Base-by-base conservation (phyloP, 2,329 filamentous ascomycete genomes). In the Ophiostoma himal-ulmi region DNA sequence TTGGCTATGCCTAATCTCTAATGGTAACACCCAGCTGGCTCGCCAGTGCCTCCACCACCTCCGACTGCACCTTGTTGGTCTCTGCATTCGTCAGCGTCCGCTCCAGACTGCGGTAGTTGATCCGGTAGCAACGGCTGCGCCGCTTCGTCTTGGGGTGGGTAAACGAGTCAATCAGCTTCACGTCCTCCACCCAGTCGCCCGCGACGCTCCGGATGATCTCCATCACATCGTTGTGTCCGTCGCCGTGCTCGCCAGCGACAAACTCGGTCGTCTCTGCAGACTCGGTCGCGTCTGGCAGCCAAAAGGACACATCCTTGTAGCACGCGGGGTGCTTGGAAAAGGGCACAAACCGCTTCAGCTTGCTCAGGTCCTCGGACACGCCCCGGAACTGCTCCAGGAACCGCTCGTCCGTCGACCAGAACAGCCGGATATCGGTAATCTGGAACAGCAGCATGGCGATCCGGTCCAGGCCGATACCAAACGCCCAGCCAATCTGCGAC, bases 391-490 rank as follows among this genome's bases (percentile, higher is more conserved):
- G 95, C 13, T 82, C 83, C n/a, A 96, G 81, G 81, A 99, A 99
- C 10, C 95, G 88, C 75, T 85, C 77, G 78, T 99, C 95, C 70
- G 84, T 83, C 41, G 92, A 96, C 95, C 95, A 99, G 82, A 99
- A 98, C 5, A 98, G 88, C 14, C 95, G 90, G 75, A 99, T 99
- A 77, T 99, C 95, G 0, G 94, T 93, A 71, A 99, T 96, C 71
- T 92, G 90, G 83, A 97, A 99, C 34, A 99, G 87, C 48, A 99
- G 86, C 95, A 99, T 99, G 72, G 95, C 94, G 73, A 99, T 94
- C 72, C 95, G 88, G 80, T 99, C 95, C 37, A 99, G 86, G 2
- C 95, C 95, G 22, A 98, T 84, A 48, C 95, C 95, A 80, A 98
- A 99, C 0, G 95, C 95, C 95, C 95, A 99, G 5, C 94, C 94